Evolutionary conservation across 2,329 filamentous ascomycete genomes (phyloP), one percentile per base, ranked within the genome.

Genomic region (Colletotrichum sp.): DNA sequence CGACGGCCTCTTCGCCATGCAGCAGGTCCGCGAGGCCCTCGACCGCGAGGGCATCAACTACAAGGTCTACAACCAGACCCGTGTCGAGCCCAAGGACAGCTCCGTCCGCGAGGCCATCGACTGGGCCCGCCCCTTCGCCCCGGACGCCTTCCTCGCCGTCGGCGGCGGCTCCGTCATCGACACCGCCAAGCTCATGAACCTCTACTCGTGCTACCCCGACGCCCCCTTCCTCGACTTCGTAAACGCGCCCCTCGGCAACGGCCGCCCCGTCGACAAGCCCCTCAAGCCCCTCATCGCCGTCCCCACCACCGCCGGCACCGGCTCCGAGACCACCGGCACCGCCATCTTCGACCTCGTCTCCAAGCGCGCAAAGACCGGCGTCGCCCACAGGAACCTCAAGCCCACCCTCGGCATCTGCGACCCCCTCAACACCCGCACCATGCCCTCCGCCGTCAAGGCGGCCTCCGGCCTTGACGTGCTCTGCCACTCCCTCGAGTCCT

Each of bases 111-210:
- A 98, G 78, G 97, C 97, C 8, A 98, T 99, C 82, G 94, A 90
- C 1, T 98, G 96, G 86, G 93, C 93, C 21, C 96, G 96, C 80
- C 92, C 94, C 1, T 95, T 95, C 83, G 85, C 90, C 32, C 94
- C 96, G 0, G 97, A 99, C 85, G 95, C 95, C 4, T 98, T 98
- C 83, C 90, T 99, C 18, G 97, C 97, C 26, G 97, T 99, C 18
- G 97, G 95, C 32, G 91, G 96, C 79, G 97, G 97, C 48, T 98
- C 95, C 52, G 97, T 99, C 79, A 99, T 99, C 79, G 97, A 99
- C 85, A 99, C 97, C 1, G 96, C 97, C 71, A 99, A 99, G 86
- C 90, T 99, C 72, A 99, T 99, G 96, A 99, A 99, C 83, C 90
- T 99, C 0, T 99, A 99, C 86, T 95, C 93, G 1, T 93, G 92